Conservation (phyloP, 305 asterid genomes). For the Fraxinus latifolia region DNA sequence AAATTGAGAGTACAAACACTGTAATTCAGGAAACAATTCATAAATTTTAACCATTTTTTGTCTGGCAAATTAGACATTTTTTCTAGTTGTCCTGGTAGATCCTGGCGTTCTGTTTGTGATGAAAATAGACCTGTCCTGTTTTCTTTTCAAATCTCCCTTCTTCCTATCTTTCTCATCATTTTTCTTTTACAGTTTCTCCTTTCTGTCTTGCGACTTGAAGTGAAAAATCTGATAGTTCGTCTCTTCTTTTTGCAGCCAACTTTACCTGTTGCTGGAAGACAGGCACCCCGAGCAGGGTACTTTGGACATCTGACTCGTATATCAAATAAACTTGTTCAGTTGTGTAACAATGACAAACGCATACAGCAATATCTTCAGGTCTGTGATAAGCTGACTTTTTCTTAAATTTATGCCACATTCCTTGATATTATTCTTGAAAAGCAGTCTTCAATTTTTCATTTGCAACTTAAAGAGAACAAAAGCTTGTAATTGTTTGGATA, state of each 20-base stretch:
- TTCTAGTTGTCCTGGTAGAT: neutral
- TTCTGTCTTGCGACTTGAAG: constrained; percentile 8
- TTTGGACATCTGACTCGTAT: constrained; percentile 86
- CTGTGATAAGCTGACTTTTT: constrained; percentile 7
- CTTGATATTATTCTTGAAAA: neutral
- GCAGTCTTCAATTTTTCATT: neutral
- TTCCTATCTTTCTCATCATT: neutral
- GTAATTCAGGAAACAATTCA: neutral
- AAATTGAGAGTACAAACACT: constrained; percentile 13
- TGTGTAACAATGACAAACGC: constrained; percentile 49
- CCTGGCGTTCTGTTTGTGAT: constrained; percentile 10
- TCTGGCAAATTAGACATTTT: neutral
- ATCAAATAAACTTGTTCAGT: constrained; percentile 72
- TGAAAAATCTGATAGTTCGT: constrained; percentile 15
- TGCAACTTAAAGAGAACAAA: neutral
- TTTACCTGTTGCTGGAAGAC: constrained; percentile 49
- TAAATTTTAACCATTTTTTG: neutral
- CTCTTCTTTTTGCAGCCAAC: constrained; percentile 63
- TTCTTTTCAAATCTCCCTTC: neutral
- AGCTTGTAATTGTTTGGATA: neutral
- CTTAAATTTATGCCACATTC: neutral
- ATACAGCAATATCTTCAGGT: constrained; percentile 75
- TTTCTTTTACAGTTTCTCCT: neutral
- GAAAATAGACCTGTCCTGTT: neutral
- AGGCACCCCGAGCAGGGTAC: constrained; percentile 78